Conservation (phyloP, 2,329 filamentous ascomycete species). For the Beauveria sp. region DNA sequence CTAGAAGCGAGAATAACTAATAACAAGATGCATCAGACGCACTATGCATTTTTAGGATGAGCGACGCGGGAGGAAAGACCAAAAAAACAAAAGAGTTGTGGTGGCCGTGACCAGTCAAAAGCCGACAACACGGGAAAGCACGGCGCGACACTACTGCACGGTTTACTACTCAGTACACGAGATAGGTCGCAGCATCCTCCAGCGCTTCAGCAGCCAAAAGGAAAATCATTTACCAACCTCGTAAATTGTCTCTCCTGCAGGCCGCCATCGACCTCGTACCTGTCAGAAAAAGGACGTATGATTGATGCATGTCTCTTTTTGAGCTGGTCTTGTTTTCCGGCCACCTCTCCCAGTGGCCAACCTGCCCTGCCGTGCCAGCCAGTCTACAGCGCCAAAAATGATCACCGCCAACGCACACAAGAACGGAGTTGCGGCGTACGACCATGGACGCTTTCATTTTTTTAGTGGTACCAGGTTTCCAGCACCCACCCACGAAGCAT, state of each 20-base stretch:
- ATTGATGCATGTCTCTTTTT: background rate
- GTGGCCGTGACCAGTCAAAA: background rate
- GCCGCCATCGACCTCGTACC: background rate
- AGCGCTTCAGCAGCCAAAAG: background rate
- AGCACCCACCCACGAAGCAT: background rate
- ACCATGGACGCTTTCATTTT: background rate
- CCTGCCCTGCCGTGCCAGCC: background rate
- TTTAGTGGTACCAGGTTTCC: background rate
- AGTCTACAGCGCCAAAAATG: background rate
- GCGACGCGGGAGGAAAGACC: background rate
- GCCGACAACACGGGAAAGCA: background rate
- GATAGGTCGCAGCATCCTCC: too few relatives aligned
- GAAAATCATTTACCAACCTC: conserved; percentile 4
- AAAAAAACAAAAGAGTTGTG: background rate
- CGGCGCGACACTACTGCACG: conserved; percentile 4
- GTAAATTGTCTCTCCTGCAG: conserved; percentile 4
- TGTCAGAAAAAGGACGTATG: background rate
- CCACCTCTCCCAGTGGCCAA: background rate
- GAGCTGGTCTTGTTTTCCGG: background rate
- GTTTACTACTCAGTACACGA: background rate
- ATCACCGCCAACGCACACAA: conserved; percentile 7
- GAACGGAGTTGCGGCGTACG: background rate
- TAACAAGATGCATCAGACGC: background rate
- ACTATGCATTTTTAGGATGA: background rate
- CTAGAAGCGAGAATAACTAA: background rate